Percentiles rank a stretch among this genome's conserved stretches.
These are phyloP conservation scores for Pseudogymnoascus destructans DNA, from an alignment of 2,329 filamentous ascomycete species.

Conservation along the genomic window DNA sequence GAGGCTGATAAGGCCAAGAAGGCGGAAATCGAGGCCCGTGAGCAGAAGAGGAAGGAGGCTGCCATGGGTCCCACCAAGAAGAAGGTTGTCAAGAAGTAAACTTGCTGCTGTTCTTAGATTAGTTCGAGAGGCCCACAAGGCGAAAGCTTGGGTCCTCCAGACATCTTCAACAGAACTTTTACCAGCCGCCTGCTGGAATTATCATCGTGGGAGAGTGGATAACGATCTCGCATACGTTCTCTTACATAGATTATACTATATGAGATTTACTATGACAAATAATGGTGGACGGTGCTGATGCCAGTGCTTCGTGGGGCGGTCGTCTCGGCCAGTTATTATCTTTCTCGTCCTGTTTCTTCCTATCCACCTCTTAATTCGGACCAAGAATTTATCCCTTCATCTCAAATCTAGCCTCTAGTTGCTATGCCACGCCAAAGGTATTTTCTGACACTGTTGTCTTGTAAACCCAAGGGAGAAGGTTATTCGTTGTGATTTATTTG, in stretches of 20 bases:
- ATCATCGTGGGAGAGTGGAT: neutral
- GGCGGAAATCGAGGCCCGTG: constrained; percentile 33
- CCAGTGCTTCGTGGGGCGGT: neutral
- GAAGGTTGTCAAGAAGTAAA: constrained; percentile 20
- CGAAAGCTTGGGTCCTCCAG: neutral
- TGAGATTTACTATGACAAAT: constrained; percentile 3
- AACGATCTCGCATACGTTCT: constrained; percentile 7
- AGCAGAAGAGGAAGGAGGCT: constrained; percentile 31
- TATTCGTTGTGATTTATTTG: neutral
- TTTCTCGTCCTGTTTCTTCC: neutral
- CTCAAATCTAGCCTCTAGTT: neutral
- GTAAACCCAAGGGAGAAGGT: neutral
- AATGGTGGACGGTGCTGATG: neutral
- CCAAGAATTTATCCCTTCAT: neutral
- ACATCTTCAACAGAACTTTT: neutral
- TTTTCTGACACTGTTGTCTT: neutral
- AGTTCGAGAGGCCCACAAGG: neutral
- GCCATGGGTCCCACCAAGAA: constrained; percentile 23
- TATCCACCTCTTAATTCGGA: no score
- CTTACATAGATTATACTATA: constrained; percentile 9
- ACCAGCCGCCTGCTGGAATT: neutral
- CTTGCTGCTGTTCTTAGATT: neutral
- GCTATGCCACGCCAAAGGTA: neutral
- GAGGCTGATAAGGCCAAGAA: constrained; percentile 30
- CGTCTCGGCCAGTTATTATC: neutral